Evolutionary conservation across 768 basidiomycete genomes (phyloP), one percentile per base, ranked within the genome.

Genomic region (Crepidotus variabilis): DNA sequence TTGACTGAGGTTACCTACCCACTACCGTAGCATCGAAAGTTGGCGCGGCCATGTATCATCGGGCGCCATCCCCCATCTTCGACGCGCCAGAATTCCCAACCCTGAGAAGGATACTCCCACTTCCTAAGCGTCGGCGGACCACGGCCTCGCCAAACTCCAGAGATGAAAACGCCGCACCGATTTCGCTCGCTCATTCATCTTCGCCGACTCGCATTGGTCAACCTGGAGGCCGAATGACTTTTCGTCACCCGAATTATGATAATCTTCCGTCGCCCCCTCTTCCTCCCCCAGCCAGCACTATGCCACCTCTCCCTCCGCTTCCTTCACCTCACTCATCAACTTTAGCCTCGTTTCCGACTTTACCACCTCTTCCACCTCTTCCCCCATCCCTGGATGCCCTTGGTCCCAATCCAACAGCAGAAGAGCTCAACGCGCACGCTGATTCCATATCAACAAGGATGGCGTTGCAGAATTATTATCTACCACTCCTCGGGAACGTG

Each of bases 111-210:
- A 79, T 90, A 64, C 91, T 90, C 67, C 90, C 90, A 39, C 78
- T 90, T 43, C 89, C 90, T 23, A 90, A 90, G 73, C 82, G 90
- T 61, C 79, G 85, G 59, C 82, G 86, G 58, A 85, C 81, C 22
- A 55, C 62, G 9, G 51, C 48, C 35, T 34, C 50, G 14, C 14
- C 39, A 16, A 52, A 18, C 34, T 20, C 34, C 32, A 56, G 54
- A 39, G 48, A 23, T 20, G 47, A 51, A 7, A 50, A 28, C 14
- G 49, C 18, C 11, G 14, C 32, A 28, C 10, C 24, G 21, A 16
- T 28, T 28, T 32, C 34, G 13, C 45, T 46, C 16, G 21, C 20
- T 18, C 21, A 34, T 52, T 18, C 51, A 1, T 20, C 51, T 9
- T 36, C 46, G 24, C 35, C 23, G 6, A 47, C 8, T 11, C 11